phyloP scores from a whole-genome alignment of 148 eudicot species.

The Silene conica region DNA sequence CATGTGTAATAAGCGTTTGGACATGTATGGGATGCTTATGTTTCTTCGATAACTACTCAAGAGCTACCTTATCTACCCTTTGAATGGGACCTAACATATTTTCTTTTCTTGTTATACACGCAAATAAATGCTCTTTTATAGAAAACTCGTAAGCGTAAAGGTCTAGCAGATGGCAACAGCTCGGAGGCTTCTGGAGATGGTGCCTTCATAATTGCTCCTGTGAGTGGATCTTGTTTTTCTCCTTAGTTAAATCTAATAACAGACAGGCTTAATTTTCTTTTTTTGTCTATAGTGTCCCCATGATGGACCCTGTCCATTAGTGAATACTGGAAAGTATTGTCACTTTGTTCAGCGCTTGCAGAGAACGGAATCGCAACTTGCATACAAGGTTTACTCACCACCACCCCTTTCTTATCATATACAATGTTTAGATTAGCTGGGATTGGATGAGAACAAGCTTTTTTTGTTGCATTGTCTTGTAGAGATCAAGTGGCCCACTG shows the following conservation, averaged over 20 bases:
- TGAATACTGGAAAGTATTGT: constrained; percentile 73
- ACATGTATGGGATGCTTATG: not conserved
- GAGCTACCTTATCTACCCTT: not conserved
- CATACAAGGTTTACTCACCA: constrained; percentile 62
- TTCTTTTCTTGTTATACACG: not conserved
- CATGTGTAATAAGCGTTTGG: not conserved
- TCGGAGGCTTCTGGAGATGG: constrained; percentile 44
- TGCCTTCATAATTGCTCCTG: constrained; percentile 90
- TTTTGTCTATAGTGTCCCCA: constrained; percentile 70
- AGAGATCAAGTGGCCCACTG: constrained; percentile 63
- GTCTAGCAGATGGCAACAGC: constrained; percentile 36
- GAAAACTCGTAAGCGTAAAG: constrained; percentile 62
- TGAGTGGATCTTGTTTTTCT: constrained; percentile 36
- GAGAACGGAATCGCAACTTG: constrained; percentile 82
- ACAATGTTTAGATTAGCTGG: not conserved
- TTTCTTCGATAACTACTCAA: not conserved
- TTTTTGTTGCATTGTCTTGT: constrained; percentile 19
- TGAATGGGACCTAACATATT: not conserved
- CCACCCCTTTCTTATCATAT: not conserved
- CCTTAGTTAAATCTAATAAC: not conserved
- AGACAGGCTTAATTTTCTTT: constrained; percentile 4
- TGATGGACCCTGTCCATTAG: constrained; percentile 86
- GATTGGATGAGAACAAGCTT: constrained; percentile 3
- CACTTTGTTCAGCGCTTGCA: constrained; percentile 93
- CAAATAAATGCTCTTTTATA: constrained; percentile 17